Evolutionary conservation across 768 basidiomycete genomes (phyloP), one percentile per base, ranked within the genome.

Genomic region (Phylloporus arenicola): DNA sequence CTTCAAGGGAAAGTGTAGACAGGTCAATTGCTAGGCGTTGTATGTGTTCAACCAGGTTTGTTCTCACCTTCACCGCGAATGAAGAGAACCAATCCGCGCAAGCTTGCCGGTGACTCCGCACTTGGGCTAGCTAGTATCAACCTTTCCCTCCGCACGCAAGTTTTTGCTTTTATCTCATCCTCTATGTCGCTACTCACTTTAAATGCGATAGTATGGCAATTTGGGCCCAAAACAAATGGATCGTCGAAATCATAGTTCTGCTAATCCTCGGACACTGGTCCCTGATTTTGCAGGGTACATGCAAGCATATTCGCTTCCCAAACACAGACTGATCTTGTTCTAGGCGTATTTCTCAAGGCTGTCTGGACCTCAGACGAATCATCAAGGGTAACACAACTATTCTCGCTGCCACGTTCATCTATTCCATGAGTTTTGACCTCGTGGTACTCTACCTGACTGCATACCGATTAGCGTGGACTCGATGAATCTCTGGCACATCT

Each of bases 401-500:
- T 45, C 75, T 87, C 29, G 81, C 83, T 5, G 80, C 82, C 3
- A 82, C 82, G 4, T 88, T 86, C 64, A 82, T 86, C 29, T 88
- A 88, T 57, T 81, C 84, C 27, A 88, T 88, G 86, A 71, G 73
- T 59, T 86, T 88, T 60, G 86, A 88, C 61, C 68, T 84, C 19
- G 51, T 76, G 25, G 82, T 86, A 34, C 72, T 87, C 40, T 52
- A 70, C 22, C 65, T 88, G 55, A 85, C 78, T 33, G 77, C 75
- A 12, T 80, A 77, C 65, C 86, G 83, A 60, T 75, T 88, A 20
- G 65, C 64, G 14, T 65, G 64, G 67, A 51, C 52, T 10, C 53
- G 47, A 31, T 55, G 52, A 12, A 13, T 52, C 24, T 48, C 56
- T 38, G 56, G 61, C 6, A 27, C 35, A 25, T 42, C 39, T 64